Percentiles rank a stretch among this genome's conserved stretches.
phyloP scores from a whole-genome alignment of 139 green algal species.

The Desmodesmus armatus region DNA sequence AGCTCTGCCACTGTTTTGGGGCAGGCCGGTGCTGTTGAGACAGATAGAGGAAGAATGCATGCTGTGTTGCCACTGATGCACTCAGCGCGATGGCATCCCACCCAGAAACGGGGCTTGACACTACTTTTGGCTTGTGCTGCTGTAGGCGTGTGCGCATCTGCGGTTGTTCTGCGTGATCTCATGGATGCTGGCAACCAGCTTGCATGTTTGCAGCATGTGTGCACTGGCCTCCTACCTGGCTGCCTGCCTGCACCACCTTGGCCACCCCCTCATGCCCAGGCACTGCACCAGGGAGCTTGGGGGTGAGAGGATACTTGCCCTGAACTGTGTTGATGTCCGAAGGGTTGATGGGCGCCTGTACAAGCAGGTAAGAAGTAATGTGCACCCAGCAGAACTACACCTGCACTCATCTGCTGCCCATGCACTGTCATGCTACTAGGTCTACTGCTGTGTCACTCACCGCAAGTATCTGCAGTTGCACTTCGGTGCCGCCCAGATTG shows the following conservation, averaged over 20 bases:
- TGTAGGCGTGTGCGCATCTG: no score
- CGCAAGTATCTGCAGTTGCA: constrained; percentile 26
- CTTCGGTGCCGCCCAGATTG: neutral
- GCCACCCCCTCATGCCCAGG: constrained; percentile 87
- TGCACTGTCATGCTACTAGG: neutral
- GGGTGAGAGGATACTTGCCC: constrained; percentile 81
- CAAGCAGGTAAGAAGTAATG: neutral
- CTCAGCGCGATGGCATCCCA: no score
- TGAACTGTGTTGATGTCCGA: constrained; percentile 88
- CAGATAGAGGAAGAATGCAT: no score
- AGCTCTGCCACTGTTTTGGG: no score
- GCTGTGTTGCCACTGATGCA: no score
- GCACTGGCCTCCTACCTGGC: constrained; percentile 61
- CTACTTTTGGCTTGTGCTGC: no score
- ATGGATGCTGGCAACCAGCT: no score
- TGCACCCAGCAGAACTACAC: neutral
- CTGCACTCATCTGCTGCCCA: neutral
- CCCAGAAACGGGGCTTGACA: no score
- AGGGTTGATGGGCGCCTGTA: constrained; percentile 85
- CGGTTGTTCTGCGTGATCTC: no score
- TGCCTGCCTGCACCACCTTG: constrained; percentile 64
- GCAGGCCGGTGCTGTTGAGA: no score
- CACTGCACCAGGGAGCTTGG: constrained; percentile 66
- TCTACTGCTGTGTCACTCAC: neutral
- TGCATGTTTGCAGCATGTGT: no score